Evolutionary conservation across 495 filamentous ascomycete species (phyloP).

Genomic region (Cudoniella acicularis): DNA sequence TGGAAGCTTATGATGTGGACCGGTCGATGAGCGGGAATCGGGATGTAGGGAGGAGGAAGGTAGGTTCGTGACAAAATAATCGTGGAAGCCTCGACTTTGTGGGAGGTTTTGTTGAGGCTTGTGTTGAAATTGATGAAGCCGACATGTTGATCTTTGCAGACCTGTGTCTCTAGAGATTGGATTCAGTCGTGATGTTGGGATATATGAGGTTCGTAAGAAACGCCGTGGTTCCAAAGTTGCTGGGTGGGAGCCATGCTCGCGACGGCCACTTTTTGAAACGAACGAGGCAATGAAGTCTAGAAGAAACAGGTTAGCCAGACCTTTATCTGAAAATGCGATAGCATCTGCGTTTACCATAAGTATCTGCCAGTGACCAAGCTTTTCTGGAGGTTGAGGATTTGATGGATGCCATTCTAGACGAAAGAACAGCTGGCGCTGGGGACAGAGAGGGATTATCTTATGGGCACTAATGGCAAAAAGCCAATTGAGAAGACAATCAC

Average conservation of each 20-base stretch:
- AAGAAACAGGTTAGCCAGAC: not conserved
- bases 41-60: constrained; percentile 92
- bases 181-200: not conserved
- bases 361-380: constrained; percentile 23
- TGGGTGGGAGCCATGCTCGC: not conserved
- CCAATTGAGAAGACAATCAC: constrained; percentile 5
- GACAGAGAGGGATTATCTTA: not conserved
- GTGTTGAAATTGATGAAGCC: not conserved
- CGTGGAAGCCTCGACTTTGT: constrained; percentile 66
- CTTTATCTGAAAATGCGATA: not conserved
- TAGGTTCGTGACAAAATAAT: constrained; percentile 95
- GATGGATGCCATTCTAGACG: constrained; percentile 1
- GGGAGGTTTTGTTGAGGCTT: not conserved
- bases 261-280: constrained; percentile 9
- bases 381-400: not conserved
- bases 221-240: not conserved
- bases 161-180: not conserved
- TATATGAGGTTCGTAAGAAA: not conserved
- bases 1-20: constrained; percentile 78
- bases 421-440: not conserved
- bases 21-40: constrained; percentile 61
- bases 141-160: not conserved
- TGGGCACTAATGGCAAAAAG: constrained; percentile 5
- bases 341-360: constrained; percentile 10
- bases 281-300: constrained; percentile 24